Base-by-base conservation (phyloP, 2,329 filamentous ascomycete genomes). In the Aspergillus sclerotialis region DNA sequence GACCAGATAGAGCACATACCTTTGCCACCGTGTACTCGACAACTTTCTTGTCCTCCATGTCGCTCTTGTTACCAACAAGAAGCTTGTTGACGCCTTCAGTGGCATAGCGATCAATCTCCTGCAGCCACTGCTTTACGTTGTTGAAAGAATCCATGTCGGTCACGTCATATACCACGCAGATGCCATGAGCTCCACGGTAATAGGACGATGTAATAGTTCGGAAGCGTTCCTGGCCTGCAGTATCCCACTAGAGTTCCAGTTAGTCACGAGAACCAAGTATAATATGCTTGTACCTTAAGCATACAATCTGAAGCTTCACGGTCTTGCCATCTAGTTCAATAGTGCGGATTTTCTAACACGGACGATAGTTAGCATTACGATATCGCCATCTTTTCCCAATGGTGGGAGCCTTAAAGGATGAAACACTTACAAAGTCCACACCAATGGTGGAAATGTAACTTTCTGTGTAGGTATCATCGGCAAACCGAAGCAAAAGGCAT, bases 131-230 rank as follows among this genome's bases (percentile, higher is more conserved):
- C 84, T 98, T 96, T 58, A 98, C 92, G 73, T 96, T 98, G 82
- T 98, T 96, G 86, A 98, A 98, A 18, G 87, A 94, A 67, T 96
- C 92, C 90, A 96, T 95, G 67, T 98, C 92, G 52, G 92, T 98
- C 61, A 98, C 92, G 81, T 98, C 92, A 78, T 96, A 98, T 64
- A 98, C 92, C 53, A 98, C 90, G 71, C 92, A 98, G 71, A 98
- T 98, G 56, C 92, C 92, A 71, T 96, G 92, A 50, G 92, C 92
- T 58, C 92, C 92, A 62, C 92, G 87, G 76, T 98, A 98, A 78
- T 98, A 98, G 43, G 92, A 96, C 27, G 90, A 96, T 44, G 92
- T 98, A 73, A 98, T 98, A 57, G 92, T 98, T 66, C 92, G 84
- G 87, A 98, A 98, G 60, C 92, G 88, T 72, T 98, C 92, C 72